phyloP scores from a whole-genome alignment of 768 basidiomycete species.

The Clavaria fumosa region DNA sequence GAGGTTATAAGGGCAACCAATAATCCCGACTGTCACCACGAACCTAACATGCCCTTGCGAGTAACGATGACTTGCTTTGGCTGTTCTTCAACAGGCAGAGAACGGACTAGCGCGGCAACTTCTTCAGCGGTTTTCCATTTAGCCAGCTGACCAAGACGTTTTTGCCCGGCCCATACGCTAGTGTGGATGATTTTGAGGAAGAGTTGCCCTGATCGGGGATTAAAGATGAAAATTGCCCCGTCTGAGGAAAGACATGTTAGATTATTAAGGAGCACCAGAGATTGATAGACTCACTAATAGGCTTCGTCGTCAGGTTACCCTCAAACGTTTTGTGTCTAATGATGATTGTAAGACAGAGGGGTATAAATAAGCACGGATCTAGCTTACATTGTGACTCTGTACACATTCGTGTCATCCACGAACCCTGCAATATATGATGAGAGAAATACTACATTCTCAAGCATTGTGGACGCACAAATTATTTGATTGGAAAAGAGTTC shows the following conservation, averaged over 20 bases:
- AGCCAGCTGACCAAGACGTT: conserved; percentile 96
- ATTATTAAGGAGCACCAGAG: not conserved
- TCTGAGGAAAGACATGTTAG: conserved; percentile 27
- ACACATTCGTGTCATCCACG: conserved; percentile 99
- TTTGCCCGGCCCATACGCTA: conserved; percentile 99
- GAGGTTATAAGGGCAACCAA: not conserved
- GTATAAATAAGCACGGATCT: not conserved
- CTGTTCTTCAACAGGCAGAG: conserved; percentile 98
- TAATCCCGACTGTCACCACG: conserved; percentile 10
- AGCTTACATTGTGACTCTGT: conserved; percentile 81
- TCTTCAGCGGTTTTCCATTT: conserved; percentile 99
- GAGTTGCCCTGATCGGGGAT: conserved; percentile 93
- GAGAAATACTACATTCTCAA: conserved; percentile 1
- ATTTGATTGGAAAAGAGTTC: conserved; percentile 98
- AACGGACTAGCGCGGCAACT: conserved; percentile 94
- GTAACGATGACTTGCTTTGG: conserved; percentile 99
- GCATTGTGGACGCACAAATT: conserved; percentile 41
- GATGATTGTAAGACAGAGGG: conserved; percentile 8
- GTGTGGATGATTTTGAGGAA: conserved; percentile 99
- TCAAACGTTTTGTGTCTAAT: conserved; percentile 92
- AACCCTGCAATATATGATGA: conserved; percentile 48
- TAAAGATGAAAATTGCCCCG: conserved; percentile 98
- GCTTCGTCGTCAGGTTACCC: conserved; percentile 98
- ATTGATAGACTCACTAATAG: conserved; percentile 55
- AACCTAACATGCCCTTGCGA: conserved; percentile 97